Evolutionary conservation across 2,329 filamentous ascomycete species (phyloP).

Genomic region (Magnaporthiopsis rhizophila): DNA sequence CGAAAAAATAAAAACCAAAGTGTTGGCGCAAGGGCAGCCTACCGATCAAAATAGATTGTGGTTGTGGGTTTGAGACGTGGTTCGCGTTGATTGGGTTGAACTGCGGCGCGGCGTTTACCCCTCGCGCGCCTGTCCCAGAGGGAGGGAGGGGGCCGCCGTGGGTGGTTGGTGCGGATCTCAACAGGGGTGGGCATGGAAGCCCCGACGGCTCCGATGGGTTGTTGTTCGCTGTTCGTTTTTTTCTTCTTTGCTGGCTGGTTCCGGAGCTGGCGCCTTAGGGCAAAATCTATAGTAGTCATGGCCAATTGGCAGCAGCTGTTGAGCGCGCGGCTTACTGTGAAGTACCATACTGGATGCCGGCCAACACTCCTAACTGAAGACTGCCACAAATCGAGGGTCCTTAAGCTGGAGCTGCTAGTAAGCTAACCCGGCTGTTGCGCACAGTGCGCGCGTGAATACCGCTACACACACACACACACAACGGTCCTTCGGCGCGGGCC

Average conservation of each 20-base stretch:
- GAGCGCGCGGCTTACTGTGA: neutral
- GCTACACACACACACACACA: neutral
- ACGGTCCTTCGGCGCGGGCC: neutral
- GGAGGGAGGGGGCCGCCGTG: neutral
- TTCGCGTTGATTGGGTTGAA: conserved; percentile 10
- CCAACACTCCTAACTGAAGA: too few relatives aligned
- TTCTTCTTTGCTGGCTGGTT: too few relatives aligned
- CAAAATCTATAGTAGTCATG: too few relatives aligned
- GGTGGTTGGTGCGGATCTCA: conserved; percentile 5
- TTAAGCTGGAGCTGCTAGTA: neutral
- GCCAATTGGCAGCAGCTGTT: neutral
- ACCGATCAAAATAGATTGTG: conserved; percentile 6
- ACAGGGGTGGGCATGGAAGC: neutral
- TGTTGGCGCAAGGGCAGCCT: conserved; percentile 2
- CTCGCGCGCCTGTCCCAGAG: neutral
- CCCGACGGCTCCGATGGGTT: conserved; percentile 1
- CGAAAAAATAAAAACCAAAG: neutral
- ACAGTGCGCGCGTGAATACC: neutral
- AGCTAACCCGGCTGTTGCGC: neutral
- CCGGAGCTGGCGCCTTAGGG: too few relatives aligned
- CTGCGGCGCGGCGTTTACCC: neutral
- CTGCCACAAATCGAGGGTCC: too few relatives aligned
- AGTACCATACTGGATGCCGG: neutral
- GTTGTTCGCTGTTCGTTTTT: neutral
- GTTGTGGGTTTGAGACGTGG: conserved; percentile 11